A percentile compares a stretch with the other conserved stretches of the same genome.
Evolutionary conservation across 2,329 filamentous ascomycete genomes (phyloP).

Genomic region (Monilinia aucupariae): DNA sequence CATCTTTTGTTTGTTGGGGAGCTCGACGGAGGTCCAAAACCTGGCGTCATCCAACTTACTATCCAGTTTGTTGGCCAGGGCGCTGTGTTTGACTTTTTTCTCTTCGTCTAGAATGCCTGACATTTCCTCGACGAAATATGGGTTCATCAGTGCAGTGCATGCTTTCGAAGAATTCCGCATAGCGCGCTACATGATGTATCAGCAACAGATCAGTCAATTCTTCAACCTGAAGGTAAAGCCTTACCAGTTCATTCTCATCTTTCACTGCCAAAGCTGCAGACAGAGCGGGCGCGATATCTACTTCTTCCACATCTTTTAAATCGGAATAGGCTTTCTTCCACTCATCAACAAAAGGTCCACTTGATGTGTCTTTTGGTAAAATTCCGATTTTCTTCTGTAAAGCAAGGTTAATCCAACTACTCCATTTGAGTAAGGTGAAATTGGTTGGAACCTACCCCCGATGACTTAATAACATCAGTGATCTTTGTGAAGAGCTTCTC

Average conservation of each 20-base stretch:
- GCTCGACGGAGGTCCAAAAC: conserved; percentile 78
- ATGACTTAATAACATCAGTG: conserved; percentile 76
- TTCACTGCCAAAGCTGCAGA: conserved; percentile 83
- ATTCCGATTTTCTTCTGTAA: conserved; percentile 80
- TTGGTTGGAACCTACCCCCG: conserved; percentile 61
- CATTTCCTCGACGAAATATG: conserved; percentile 98
- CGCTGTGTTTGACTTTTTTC: conserved; percentile 91
- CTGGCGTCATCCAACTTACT: conserved; percentile 88
- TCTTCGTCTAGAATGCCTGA: conserved; percentile 91
- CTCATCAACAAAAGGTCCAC: conserved; percentile 88
- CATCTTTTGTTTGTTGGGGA: conserved; percentile 67
- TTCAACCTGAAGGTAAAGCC: conserved; percentile 17
- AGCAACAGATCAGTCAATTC: conserved; percentile 1
- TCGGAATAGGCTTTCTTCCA: conserved; percentile 82
- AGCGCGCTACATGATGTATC: conserved; percentile 51
- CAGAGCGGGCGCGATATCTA: conserved; percentile 77
- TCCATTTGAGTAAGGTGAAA: neutral
- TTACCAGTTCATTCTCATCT: conserved; percentile 81
- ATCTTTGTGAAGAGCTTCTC: conserved; percentile 84
- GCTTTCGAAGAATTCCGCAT: conserved; percentile 94
- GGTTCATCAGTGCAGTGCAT: conserved; percentile 88
- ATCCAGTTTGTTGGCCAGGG: conserved; percentile 79
- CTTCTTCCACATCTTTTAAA: conserved; percentile 79
- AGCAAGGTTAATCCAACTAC: conserved; percentile 19
- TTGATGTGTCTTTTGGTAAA: conserved; percentile 75